Evolutionary conservation across 192 early-diverging fungal genomes (phyloP).

Genomic region (Chytriomyces confervae): DNA sequence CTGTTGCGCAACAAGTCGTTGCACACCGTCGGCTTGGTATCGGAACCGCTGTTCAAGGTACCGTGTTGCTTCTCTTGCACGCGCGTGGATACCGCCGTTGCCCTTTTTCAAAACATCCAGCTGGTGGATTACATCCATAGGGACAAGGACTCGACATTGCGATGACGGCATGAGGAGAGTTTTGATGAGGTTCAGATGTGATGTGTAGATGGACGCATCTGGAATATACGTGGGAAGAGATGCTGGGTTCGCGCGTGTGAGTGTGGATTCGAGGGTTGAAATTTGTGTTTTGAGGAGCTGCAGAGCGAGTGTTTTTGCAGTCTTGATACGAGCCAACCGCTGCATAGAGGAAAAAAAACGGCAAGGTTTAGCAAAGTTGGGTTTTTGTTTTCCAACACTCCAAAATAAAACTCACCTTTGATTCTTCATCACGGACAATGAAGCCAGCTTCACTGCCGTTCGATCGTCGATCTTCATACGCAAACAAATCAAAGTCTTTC

Average conservation of each 20-base stretch:
- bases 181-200: constrained; percentile 40
- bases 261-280: constrained; percentile 35
- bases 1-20: constrained; percentile 44
- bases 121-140: constrained; percentile 40
- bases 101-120: constrained; percentile 55
- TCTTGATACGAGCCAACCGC: constrained; percentile 20
- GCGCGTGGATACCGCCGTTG: constrained; percentile 29
- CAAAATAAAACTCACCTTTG: constrained; percentile 34
- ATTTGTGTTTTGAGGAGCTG: constrained; percentile 55
- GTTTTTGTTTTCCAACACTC: too few relatives aligned
- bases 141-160: background rate
- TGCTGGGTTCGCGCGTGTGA: constrained; percentile 18
- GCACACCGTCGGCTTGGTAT: constrained; percentile 33
- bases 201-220: constrained; percentile 41
- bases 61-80: constrained; percentile 55
- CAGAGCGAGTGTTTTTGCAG: constrained; percentile 46
- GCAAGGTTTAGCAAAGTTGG: too few relatives aligned
- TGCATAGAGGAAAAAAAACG: background rate
- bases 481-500: constrained; percentile 41
- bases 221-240: constrained; percentile 33
- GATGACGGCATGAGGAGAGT: constrained; percentile 39
- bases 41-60: constrained; percentile 60
- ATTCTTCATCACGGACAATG: constrained; percentile 37
- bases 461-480: constrained; percentile 30
- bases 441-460: constrained; percentile 35